Conservation (phyloP, 306 rosid species). For the Biancaea sappan region DNA sequence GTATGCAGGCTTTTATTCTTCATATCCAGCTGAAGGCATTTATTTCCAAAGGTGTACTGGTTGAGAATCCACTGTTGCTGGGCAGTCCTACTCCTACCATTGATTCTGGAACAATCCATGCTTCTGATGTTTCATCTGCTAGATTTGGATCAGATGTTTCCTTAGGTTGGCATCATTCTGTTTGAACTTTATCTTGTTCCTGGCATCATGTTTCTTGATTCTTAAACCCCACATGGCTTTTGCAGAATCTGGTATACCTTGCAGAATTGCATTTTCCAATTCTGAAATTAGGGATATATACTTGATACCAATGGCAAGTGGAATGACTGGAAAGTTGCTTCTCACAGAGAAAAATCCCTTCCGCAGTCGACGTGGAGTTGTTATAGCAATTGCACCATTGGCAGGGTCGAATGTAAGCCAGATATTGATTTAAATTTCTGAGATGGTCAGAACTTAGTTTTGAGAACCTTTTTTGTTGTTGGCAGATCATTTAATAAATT, state of each 20-base stretch:
- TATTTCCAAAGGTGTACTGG: conserved; percentile 50
- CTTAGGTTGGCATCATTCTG: conserved; percentile 54
- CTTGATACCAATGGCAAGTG: conserved; percentile 56
- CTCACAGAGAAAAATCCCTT: conserved; percentile 88
- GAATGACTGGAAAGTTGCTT: conserved; percentile 62
- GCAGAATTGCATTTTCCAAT: conserved; percentile 79
- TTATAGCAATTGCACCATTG: conserved; percentile 81
- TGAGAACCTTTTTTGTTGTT: conserved; percentile 13
- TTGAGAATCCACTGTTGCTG: conserved; percentile 46
- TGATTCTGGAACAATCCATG: conserved; percentile 46
- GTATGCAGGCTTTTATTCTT: conserved; percentile 68
- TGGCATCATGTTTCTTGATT: conserved; percentile 3
- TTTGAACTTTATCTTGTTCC: not conserved
- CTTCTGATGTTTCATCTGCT: conserved; percentile 65
- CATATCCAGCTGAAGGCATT: conserved; percentile 65
- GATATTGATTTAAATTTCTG: conserved; percentile 23
- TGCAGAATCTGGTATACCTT: conserved; percentile 74
- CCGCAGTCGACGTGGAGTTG: conserved; percentile 78
- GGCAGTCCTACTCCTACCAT: conserved; percentile 37
- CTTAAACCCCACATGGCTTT: conserved; percentile 20
- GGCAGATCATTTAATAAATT: not conserved
- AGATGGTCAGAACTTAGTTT: conserved; percentile 15
- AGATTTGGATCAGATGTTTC: conserved; percentile 86
- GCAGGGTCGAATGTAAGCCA: conserved; percentile 75
- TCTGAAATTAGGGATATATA: conserved; percentile 77